phyloP scores from a whole-genome alignment of 345 rosid species.

The Sapria himalayana region DNA sequence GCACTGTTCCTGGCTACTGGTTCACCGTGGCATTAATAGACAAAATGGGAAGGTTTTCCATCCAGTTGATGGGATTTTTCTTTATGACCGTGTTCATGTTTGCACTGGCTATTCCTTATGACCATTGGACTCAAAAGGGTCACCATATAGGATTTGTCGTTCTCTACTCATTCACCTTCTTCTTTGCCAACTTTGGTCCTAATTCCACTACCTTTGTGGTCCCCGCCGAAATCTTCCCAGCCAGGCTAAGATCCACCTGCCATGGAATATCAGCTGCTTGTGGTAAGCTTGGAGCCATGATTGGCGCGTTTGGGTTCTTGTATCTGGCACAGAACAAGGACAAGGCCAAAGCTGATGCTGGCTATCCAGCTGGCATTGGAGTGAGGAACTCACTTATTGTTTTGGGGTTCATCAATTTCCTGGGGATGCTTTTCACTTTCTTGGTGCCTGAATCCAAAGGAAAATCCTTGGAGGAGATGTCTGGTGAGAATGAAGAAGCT shows the following conservation, averaged over 20 bases:
- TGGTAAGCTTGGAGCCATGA: slow-evolving; percentile 72
- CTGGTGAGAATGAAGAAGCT: slow-evolving; percentile 37
- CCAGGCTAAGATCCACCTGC: slow-evolving; percentile 73
- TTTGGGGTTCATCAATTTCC: slow-evolving; percentile 34
- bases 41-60: slow-evolving; percentile 44
- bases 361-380: slow-evolving; percentile 79
- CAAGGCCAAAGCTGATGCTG: slow-evolving; percentile 60
- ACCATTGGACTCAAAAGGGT: slow-evolving; percentile 62
- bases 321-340: slow-evolving; percentile 53
- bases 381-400: slow-evolving; percentile 49
- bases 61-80: slow-evolving; percentile 78
- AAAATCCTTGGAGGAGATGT: slow-evolving; percentile 62
- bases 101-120: slow-evolving; percentile 62
- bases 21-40: slow-evolving; percentile 56
- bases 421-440: slow-evolving; percentile 54
- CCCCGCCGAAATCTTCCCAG: slow-evolving; percentile 82
- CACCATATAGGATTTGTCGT: slow-evolving; percentile 53
- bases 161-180: slow-evolving; percentile 58
- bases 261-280: slow-evolving; percentile 79
- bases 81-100: slow-evolving; percentile 89
- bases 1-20: slow-evolving; percentile 83
- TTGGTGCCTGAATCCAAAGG: slow-evolving; percentile 84
- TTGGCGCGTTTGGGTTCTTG: slow-evolving; percentile 76
- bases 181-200: slow-evolving; percentile 82
- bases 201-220: slow-evolving; percentile 74